Evolutionary conservation across 805 yeast genomes (phyloP), one percentile per base, ranked within the genome.

Genomic region (Candida montana): DNA sequence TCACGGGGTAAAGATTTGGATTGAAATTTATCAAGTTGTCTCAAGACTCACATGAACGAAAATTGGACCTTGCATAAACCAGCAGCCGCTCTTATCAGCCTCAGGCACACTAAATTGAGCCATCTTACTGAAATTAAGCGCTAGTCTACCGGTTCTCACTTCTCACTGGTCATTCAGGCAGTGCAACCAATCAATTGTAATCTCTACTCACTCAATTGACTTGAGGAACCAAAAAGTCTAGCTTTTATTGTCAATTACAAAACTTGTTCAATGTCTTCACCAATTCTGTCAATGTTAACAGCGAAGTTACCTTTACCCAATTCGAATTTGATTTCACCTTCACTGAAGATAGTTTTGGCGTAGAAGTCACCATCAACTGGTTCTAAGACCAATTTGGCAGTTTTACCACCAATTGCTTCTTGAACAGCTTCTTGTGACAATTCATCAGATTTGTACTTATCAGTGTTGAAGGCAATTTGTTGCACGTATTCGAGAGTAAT

Each of bases 281-380:
- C 36, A 33, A 33, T 33, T n/a, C 13, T 15, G n/a, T 33, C 36
- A 20, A 33, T 16, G 23, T 33, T 33, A 7, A 33, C 36, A 21
- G 36, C 20, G 19, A 33, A 33, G 8, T 33, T 33, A 21, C 29
- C 15, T 9, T 7, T n/a, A 13, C 27, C 36, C n/a, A 33, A 23
- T 16, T 33, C 36, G 29, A 33, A 33, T 21, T 33, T 33, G 28
- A 33, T 21, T 16, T 33, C 36, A 33, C 36, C 36, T 16, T 33
- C 29, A 16, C 29, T 24, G 19, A 33, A 33, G 18, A 33, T 24
- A 19, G 29, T 21, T 20, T 21, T 33, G 18, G 36, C 36, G 19
- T 33, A 33, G 29, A 33, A 33, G 17, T 15, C 28, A 6, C 36
- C 36, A 7, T 33, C 36, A 33, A 33, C 28, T 21, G 36, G 36